Conservation (phyloP, 129 eudicot genomes). For the Chrysanthemum makinoi region DNA sequence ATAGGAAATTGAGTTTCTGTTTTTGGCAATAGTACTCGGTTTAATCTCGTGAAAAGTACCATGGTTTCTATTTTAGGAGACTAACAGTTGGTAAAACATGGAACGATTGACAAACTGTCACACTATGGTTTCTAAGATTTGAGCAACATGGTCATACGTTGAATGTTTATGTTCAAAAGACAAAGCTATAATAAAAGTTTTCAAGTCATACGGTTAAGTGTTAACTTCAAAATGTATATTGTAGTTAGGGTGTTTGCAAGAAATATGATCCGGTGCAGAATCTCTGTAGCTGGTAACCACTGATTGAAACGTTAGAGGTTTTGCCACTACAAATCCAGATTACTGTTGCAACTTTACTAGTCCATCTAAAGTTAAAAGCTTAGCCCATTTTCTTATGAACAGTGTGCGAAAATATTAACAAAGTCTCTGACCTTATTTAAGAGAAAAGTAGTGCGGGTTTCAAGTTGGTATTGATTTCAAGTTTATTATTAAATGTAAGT, state of each 20-base stretch:
- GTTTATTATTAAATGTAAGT: too few relatives aligned
- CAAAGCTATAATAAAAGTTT: slow-evolving; percentile 2
- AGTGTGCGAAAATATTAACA: too few relatives aligned
- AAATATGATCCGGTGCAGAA: not conserved
- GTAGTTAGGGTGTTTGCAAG: not conserved
- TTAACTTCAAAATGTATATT: slow-evolving; percentile 7
- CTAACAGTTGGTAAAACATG: slow-evolving; percentile 1
- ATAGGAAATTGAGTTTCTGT: not conserved
- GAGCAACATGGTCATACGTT: slow-evolving; percentile 16
- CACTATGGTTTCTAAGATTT: not conserved
- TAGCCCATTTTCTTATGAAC: too few relatives aligned
- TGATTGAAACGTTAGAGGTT: too few relatives aligned
- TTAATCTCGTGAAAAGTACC: not conserved
- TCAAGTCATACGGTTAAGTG: not conserved
- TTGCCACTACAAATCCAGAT: too few relatives aligned
- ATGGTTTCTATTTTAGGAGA: slow-evolving; percentile 1
- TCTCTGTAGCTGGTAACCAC: too few relatives aligned
- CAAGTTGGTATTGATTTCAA: too few relatives aligned
- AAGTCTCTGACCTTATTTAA: too few relatives aligned
- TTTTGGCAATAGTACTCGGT: not conserved
- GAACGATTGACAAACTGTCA: slow-evolving; percentile 1
- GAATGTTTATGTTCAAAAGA: slow-evolving; percentile 3
- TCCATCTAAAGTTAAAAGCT: too few relatives aligned
- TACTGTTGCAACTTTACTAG: too few relatives aligned
- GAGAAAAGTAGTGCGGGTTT: too few relatives aligned